Percentiles rank a stretch among this genome's conserved stretches.
These are phyloP conservation scores for Nevesoporus exiguus DNA, from an alignment of 768 basidiomycete species.

Conservation along the genomic window DNA sequence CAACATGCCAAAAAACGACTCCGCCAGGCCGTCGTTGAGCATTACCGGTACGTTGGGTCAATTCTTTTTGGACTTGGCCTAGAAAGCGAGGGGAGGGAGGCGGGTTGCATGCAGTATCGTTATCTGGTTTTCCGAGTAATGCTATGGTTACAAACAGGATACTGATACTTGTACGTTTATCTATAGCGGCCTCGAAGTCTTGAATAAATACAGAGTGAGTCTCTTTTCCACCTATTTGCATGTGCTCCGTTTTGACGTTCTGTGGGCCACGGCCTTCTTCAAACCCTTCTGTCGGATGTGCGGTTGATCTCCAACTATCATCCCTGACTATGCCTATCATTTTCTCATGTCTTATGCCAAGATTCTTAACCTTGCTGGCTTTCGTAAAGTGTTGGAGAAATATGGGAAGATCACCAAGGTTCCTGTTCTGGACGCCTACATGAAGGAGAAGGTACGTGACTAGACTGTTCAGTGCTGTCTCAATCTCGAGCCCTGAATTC, in stretches of 20 bases:
- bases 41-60: constrained; percentile 57
- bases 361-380: constrained; percentile 87
- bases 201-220: constrained; percentile 83
- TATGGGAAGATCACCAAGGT: constrained; percentile 79
- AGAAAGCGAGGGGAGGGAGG: not conserved
- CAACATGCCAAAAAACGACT: constrained; percentile 77
- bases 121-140: not conserved
- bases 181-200: constrained; percentile 67
- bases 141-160: not conserved
- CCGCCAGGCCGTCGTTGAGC: constrained; percentile 77
- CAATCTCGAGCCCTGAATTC: not conserved
- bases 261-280: not conserved
- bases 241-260: not conserved
- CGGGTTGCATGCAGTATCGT: not conserved
- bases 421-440: constrained; percentile 71
- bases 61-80: not conserved
- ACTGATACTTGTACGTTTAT: not conserved
- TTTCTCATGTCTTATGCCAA: constrained; percentile 24
- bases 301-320: not conserved
- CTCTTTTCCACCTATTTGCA: not conserved
- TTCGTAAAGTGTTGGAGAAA: constrained; percentile 82
- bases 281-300: not conserved
- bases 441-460: constrained; percentile 61
- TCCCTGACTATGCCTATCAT: not conserved
- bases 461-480: not conserved